phyloP scores from a whole-genome alignment of 495 filamentous ascomycete genomes.

The Aspergillus kassunensis region DNA sequence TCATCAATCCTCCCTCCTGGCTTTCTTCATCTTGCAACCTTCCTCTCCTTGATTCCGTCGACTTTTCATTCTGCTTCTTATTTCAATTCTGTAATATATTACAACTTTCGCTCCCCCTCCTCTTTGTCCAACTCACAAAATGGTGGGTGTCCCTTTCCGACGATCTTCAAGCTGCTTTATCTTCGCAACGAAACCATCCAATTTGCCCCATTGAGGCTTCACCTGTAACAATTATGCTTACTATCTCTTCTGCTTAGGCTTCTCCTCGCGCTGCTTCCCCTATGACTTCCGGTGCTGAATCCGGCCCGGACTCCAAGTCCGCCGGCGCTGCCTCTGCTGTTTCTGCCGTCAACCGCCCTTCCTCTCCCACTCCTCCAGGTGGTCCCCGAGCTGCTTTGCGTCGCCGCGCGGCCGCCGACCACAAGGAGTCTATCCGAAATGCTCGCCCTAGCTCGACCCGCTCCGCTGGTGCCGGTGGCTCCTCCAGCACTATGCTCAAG shows the following conservation, averaged over 20 bases:
- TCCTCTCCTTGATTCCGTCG: slow-evolving; percentile 15
- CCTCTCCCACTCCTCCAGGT: slow-evolving; percentile 86
- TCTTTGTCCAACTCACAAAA: slow-evolving; percentile 26
- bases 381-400: slow-evolving; percentile 93
- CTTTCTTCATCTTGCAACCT: slow-evolving; percentile 10
- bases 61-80: slow-evolving; percentile 9
- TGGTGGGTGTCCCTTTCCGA: slow-evolving; percentile 28
- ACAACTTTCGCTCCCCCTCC: slow-evolving; percentile 10
- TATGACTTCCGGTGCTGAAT: slow-evolving; percentile 48
- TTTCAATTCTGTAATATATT: slow-evolving; percentile 8
- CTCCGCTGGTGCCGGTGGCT: slow-evolving; percentile 90
- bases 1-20: slow-evolving; percentile 8
- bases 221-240: background rate
- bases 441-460: slow-evolving; percentile 83
- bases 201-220: background rate
- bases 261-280: slow-evolving; percentile 47
- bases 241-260: slow-evolving; percentile 24
- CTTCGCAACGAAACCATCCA: background rate
- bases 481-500: slow-evolving; percentile 96
- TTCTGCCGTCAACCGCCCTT: slow-evolving; percentile 66
- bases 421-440: slow-evolving; percentile 93
- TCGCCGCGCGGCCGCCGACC: slow-evolving; percentile 88
- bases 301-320: slow-evolving; percentile 53
- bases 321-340: slow-evolving; percentile 62
- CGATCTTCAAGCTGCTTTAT: slow-evolving; percentile 6